Conservation (phyloP, 1,139 yeast genomes). For the Hansenula lynferdii region DNA sequence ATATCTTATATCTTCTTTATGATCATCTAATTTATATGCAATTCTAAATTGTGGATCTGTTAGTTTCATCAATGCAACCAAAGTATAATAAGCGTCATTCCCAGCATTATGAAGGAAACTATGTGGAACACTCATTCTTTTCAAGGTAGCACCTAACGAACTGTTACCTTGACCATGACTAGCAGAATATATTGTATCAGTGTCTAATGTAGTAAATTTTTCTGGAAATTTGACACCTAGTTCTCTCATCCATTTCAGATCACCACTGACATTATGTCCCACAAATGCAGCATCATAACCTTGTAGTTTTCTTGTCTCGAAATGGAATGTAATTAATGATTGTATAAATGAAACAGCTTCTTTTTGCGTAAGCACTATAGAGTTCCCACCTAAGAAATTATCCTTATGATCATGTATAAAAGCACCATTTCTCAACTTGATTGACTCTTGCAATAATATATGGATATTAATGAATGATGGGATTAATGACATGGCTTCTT, state of each 20-base stretch:
- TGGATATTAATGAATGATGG: slow-evolving; percentile 3
- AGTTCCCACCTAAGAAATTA: slow-evolving; percentile 51
- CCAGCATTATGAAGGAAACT: slow-evolving; percentile 74
- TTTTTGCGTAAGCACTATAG: slow-evolving; percentile 35
- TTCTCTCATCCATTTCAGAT: slow-evolving; percentile 45
- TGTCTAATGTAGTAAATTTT: slow-evolving; percentile 39
- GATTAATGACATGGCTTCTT: slow-evolving; percentile 18
- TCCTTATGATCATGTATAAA: slow-evolving; percentile 60
- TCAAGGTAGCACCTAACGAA: slow-evolving; percentile 45
- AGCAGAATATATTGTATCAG: slow-evolving; percentile 44
- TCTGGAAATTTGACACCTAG: slow-evolving; percentile 45
- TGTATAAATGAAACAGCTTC: slow-evolving; percentile 39
- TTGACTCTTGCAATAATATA: slow-evolving; percentile 20
- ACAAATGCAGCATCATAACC: slow-evolving; percentile 39
- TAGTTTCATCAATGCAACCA: slow-evolving; percentile 46
- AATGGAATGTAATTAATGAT: slow-evolving; percentile 37
- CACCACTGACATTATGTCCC: slow-evolving; percentile 69
- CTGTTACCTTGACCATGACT: slow-evolving; percentile 37
- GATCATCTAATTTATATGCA: slow-evolving; percentile 26
- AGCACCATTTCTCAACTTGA: slow-evolving; percentile 43
- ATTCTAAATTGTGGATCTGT: slow-evolving; percentile 49
- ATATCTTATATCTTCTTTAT: slow-evolving; percentile 5
- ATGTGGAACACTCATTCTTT: slow-evolving; percentile 52
- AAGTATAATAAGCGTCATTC: slow-evolving; percentile 75
- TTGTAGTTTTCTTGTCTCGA: slow-evolving; percentile 20